Evolutionary conservation across 768 basidiomycete species (phyloP).

Genomic region (Cystofilobasidium bisporidii): DNA sequence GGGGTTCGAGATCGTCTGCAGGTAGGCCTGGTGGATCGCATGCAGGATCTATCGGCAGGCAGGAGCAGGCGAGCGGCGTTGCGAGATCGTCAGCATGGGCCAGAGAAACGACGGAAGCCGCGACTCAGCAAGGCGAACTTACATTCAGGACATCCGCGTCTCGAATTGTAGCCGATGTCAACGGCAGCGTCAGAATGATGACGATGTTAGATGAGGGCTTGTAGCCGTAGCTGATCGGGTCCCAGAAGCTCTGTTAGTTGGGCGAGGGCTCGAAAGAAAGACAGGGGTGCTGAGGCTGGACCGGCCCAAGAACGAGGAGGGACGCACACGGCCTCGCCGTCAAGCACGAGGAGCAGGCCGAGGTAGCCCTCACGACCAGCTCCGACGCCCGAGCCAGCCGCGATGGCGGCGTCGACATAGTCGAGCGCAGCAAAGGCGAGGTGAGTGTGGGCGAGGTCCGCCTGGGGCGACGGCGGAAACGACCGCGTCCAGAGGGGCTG

Average conservation of each 20-base stretch:
- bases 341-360: conserved; percentile 12
- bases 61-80: no score
- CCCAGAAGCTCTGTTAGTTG: background rate
- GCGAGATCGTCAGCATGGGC: no score
- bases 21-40: conserved; percentile 26
- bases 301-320: background rate
- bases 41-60: conserved; percentile 23
- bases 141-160: conserved; percentile 26
- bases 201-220: conserved; percentile 28
- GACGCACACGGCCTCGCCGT: conserved; percentile 17
- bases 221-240: conserved; percentile 24
- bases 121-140: background rate
- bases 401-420: conserved; percentile 14
- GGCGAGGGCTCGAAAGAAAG: background rate
- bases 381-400: conserved; percentile 8
- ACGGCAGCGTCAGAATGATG: conserved; percentile 18
- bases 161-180: conserved; percentile 1
- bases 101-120: background rate
- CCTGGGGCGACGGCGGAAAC: conserved; percentile 11
- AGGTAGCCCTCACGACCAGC: conserved; percentile 20
- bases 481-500: conserved; percentile 21
- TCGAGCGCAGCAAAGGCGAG: conserved; percentile 19
- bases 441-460: conserved; percentile 19
- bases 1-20: conserved; percentile 27
- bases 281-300: background rate